phyloP scores from a whole-genome alignment of 306 rosid species.

The Cicer yamashitae region DNA sequence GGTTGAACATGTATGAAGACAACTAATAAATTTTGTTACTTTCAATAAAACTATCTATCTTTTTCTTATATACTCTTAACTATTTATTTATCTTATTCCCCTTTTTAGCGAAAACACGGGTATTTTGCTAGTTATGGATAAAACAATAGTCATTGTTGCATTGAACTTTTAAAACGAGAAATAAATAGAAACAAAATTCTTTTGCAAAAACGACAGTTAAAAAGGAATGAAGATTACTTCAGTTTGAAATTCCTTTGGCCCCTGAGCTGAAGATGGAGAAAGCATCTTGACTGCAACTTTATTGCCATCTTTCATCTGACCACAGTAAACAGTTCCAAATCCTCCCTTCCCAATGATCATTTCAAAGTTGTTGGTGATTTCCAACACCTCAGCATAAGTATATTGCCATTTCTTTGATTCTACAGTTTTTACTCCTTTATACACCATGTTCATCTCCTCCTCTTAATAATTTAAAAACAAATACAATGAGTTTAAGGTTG shows the following conservation, averaged over 20 bases:
- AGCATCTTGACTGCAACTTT: conserved; percentile 73
- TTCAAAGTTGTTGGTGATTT: conserved; percentile 63
- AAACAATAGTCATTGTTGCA: too few relatives aligned
- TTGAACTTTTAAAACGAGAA: too few relatives aligned
- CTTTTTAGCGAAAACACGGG: too few relatives aligned
- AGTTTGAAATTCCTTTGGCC: conserved; percentile 71
- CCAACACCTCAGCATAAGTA: conserved; percentile 54
- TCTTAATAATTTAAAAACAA: conserved; percentile 39
- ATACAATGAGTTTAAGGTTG: conserved; percentile 1
- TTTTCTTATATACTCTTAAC: too few relatives aligned
- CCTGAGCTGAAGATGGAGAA: conserved; percentile 73
- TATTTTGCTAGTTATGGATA: too few relatives aligned
- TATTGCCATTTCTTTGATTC: conserved; percentile 66
- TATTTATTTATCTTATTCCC: too few relatives aligned
- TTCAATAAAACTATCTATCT: too few relatives aligned
- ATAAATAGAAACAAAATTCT: too few relatives aligned
- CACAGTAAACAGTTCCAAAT: conserved; percentile 66
- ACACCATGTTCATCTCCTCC: conserved; percentile 38
- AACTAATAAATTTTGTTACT: too few relatives aligned
- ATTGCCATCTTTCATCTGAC: conserved; percentile 61
- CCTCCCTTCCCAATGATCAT: conserved; percentile 69
- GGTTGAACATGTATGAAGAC: not conserved
- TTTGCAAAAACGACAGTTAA: too few relatives aligned
- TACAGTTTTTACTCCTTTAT: conserved; percentile 47
- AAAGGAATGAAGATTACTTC: conserved; percentile 51